phyloP scores from a whole-genome alignment of 2,329 filamentous ascomycete species.

The Arthroderma uncinatum region DNA sequence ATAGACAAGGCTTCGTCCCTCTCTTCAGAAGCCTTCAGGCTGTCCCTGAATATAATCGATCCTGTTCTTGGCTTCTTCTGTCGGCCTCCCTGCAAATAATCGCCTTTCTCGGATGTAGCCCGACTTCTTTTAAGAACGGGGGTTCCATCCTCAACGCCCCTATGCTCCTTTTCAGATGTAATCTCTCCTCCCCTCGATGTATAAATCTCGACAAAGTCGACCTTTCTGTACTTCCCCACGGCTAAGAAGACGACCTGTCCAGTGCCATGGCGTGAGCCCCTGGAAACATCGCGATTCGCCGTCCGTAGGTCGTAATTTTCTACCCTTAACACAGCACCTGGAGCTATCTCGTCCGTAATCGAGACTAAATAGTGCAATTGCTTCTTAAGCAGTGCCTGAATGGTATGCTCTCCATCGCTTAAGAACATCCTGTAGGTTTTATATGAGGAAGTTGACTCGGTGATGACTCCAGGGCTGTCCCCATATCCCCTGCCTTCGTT shows the following conservation, averaged over 20 bases:
- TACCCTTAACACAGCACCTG: conserved; percentile 18
- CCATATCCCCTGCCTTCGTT: not conserved
- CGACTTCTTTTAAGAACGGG: not conserved
- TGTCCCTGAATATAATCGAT: not conserved
- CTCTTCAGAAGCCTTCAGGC: not conserved
- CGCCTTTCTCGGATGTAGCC: not conserved
- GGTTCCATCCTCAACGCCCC: not conserved
- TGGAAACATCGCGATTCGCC: conserved; percentile 5
- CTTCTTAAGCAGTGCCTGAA: conserved; percentile 21
- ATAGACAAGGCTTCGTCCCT: not conserved
- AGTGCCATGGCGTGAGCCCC: not conserved
- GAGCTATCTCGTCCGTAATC: conserved; percentile 8
- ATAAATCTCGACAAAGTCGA: not conserved
- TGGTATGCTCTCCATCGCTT: conserved; percentile 21
- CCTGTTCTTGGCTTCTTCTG: not conserved
- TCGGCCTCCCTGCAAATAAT: not conserved
- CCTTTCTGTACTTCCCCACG: conserved; percentile 17
- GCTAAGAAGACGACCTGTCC: conserved; percentile 19
- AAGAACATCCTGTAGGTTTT: conserved; percentile 16
- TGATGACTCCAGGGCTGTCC: not conserved
- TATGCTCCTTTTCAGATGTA: not conserved
- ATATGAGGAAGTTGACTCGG: not conserved
- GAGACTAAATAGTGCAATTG: conserved; percentile 15
- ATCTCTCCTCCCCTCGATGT: not conserved
- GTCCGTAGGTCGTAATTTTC: conserved; percentile 18